These are phyloP conservation scores for Populus hybrid DNA, from an alignment of 441 rosid species.

Conservation along the genomic window DNA sequence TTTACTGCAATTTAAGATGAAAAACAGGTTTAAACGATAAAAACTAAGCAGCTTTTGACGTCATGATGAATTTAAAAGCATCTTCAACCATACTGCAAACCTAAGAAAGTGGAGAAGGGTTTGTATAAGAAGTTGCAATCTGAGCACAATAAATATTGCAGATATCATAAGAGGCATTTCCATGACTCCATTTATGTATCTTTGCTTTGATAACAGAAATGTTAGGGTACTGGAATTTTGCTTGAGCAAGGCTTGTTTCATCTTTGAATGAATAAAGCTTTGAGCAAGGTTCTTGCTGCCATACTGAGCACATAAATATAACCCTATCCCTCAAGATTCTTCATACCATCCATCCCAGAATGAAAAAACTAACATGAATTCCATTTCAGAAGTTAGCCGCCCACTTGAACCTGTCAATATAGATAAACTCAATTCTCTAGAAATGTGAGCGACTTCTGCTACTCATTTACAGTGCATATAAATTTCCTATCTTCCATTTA, in stretches of 20 bases:
- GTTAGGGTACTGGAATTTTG: background rate
- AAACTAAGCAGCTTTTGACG: too few species aligned
- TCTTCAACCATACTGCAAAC: too few species aligned
- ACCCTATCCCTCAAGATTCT: background rate
- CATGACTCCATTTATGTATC: background rate
- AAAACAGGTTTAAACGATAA: too few species aligned
- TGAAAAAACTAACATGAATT: background rate
- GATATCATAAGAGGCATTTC: background rate
- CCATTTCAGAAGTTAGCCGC: background rate
- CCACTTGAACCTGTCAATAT: background rate
- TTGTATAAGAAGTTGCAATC: background rate
- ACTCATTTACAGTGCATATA: slow-evolving; percentile 4
- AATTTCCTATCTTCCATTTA: slow-evolving; percentile 1
- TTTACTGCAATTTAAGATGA: too few species aligned
- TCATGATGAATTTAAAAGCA: too few species aligned
- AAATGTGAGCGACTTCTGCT: slow-evolving; percentile 5
- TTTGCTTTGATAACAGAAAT: background rate
- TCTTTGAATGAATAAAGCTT: too few species aligned
- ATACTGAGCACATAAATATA: background rate
- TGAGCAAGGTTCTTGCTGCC: background rate
- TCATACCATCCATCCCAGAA: background rate
- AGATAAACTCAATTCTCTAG: background rate
- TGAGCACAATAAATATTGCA: background rate
- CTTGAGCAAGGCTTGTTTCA: background rate
- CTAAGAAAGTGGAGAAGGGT: too few species aligned